Percentiles rank a stretch among this genome's conserved stretches.
Evolutionary conservation across 2,329 filamentous ascomycete species (phyloP).

Genomic region (Lizonia empirigonia): DNA sequence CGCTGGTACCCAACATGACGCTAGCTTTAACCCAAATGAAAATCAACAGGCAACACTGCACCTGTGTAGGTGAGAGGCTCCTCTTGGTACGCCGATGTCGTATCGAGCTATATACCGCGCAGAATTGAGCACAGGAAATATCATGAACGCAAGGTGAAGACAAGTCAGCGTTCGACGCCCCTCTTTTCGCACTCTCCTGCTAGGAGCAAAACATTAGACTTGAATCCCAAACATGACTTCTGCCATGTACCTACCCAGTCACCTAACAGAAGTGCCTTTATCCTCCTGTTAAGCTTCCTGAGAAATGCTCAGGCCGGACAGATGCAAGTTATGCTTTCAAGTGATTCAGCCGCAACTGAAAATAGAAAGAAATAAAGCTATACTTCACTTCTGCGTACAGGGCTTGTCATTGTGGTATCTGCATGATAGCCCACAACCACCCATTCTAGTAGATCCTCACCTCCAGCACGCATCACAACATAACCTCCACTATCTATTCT

Average conservation of each 20-base stretch:
- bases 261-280: neutral
- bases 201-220: neutral
- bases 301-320: no score
- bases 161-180: neutral
- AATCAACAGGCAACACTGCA: rapidly evolving
- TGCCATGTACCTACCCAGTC: neutral
- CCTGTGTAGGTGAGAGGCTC: neutral
- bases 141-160: conserved; percentile 7
- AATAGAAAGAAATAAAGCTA: no score
- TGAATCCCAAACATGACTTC: neutral
- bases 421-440: no score
- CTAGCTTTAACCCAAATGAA: neutral
- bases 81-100: neutral
- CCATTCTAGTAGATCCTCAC: no score
- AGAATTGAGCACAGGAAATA: no score
- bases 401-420: no score
- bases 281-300: neutral
- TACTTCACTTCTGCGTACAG: no score
- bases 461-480: no score
- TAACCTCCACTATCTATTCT: no score
- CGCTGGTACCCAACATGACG: neutral
- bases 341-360: no score
- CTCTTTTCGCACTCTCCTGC: neutral
- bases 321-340: no score
- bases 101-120: neutral